Evolutionary conservation across 2,329 filamentous ascomycete genomes (phyloP), one percentile per base, ranked within the genome.

Genomic region (Atkinsonella hypoxylon): DNA sequence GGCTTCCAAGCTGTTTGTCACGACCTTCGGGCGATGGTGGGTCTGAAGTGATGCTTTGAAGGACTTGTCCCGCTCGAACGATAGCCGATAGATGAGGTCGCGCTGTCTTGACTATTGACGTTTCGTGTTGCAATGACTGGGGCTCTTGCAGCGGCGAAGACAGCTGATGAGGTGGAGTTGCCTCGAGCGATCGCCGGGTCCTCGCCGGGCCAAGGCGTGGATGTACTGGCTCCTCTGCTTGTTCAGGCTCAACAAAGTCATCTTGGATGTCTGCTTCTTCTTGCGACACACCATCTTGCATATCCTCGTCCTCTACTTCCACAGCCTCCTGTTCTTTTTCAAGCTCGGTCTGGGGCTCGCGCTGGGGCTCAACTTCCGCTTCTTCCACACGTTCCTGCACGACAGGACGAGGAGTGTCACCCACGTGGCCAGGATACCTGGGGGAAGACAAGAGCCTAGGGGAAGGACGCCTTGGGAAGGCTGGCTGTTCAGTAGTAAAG

Each of bases 21-120:
- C 68, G 69, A 7, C 63, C 68, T 47, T 74, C 73, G 1, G 78
- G 78, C 0, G 78, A 80, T 0, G 77, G 76, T 8, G 76, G 75
- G 54, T 81, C 78, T 0, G 77, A 79, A 11, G 78, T 77, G 38
- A 81, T 74, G 52, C 71, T 77, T 57, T 81, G 78, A 13, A 82
- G 62, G 31, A 72, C 76, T 45, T 75, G 69, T 3, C 77, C 78
- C 26, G 72, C 78, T 44, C 77, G 70, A n/a, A 81, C 73, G 36
- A 80, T 80, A 1, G 78, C 77, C 5, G 77, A 80, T 0, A 82
- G 64, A 6, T 66, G 68, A 26, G 74, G 73, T 9, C 75, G 70
- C 13, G 57, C 53, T 2, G 60, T 62, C 39, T 62, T 63, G 12
- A 66, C 63, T 6, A 56, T 54, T 18, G 55, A 44, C 4, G 53